Percentiles rank a stretch among this genome's conserved stretches.
These are phyloP conservation scores for Tylopilus felleus DNA, from an alignment of 768 basidiomycete genomes.

Conservation along the genomic window DNA sequence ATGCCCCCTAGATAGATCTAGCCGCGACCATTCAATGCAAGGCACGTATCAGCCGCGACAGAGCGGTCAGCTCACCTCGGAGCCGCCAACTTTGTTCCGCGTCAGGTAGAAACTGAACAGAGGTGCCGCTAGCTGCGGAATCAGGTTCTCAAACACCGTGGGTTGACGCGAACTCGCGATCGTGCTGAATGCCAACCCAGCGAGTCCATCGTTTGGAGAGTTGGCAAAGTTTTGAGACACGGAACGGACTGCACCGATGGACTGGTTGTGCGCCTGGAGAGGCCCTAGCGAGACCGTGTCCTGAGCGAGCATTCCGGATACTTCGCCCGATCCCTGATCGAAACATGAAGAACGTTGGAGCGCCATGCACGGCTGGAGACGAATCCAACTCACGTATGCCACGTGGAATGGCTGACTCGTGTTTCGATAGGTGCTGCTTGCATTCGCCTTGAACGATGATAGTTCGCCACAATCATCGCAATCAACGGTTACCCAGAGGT, in stretches of 20 bases:
- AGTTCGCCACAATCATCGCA: constrained; percentile 39
- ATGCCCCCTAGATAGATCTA: constrained; percentile 30
- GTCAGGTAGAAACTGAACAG: constrained; percentile 60
- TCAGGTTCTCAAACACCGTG: constrained; percentile 66
- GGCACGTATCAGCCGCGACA: not conserved
- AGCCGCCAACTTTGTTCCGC: constrained; percentile 39
- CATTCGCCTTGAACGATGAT: constrained; percentile 34
- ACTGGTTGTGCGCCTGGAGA: constrained; percentile 44
- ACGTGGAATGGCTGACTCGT: constrained; percentile 35
- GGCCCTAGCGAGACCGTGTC: constrained; percentile 52
- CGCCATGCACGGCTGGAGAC: constrained; percentile 13
- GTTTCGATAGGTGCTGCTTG: constrained; percentile 42
- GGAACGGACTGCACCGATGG: constrained; percentile 51
- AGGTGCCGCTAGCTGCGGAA: constrained; percentile 40
- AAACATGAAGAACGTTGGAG: not conserved
- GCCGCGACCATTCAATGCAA: not conserved
- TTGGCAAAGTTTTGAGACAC: constrained; percentile 48
- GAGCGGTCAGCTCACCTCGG: constrained; percentile 39
- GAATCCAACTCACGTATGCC: constrained; percentile 38
- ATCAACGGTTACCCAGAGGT: constrained; percentile 53
- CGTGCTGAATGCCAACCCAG: constrained; percentile 60
- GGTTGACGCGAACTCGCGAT: constrained; percentile 45
- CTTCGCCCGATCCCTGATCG: constrained; percentile 50
- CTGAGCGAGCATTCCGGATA: constrained; percentile 44
- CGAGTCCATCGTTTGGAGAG: constrained; percentile 53